Conservation (phyloP, 306 rosid species). For the Carpinus viminea region DNA sequence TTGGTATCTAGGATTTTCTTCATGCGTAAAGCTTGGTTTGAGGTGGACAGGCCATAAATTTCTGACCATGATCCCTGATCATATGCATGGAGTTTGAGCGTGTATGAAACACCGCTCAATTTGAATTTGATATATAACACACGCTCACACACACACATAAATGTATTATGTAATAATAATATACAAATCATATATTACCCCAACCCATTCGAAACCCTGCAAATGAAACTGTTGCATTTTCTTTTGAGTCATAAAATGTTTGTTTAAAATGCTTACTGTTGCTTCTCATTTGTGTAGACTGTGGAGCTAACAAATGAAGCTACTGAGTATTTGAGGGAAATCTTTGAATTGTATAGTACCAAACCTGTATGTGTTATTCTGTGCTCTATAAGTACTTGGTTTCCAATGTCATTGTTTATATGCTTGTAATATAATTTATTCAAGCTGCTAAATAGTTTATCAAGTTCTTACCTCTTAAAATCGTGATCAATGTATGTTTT, state of each 20-base stretch:
- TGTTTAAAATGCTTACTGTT: slow-evolving; percentile 21
- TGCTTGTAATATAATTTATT: not conserved
- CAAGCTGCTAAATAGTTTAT: slow-evolving; percentile 14
- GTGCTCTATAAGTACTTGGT: not conserved
- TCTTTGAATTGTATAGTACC: slow-evolving; percentile 67
- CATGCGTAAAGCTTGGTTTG: too few relatives aligned
- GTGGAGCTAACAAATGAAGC: slow-evolving; percentile 97
- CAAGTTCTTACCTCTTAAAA: not conserved
- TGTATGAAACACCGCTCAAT: too few relatives aligned
- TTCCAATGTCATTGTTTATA: slow-evolving; percentile 2
- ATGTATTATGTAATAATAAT: not conserved
- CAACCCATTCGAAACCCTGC: not conserved
- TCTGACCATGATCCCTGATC: not conserved
- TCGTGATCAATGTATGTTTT: slow-evolving; percentile 20
- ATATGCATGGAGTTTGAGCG: not conserved
- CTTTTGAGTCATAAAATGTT: not conserved
- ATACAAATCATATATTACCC: not conserved
- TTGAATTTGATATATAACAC: not conserved
- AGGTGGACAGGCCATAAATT: not conserved
- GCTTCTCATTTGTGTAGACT: slow-evolving; percentile 58
- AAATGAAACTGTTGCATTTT: not conserved
- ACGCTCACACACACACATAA: too few relatives aligned
- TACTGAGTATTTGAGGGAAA: slow-evolving; percentile 70
- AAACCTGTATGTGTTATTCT: slow-evolving; percentile 62
- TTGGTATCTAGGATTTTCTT: not conserved